Conservation (phyloP, 805 yeast species). For the Teunomyces atbi region DNA sequence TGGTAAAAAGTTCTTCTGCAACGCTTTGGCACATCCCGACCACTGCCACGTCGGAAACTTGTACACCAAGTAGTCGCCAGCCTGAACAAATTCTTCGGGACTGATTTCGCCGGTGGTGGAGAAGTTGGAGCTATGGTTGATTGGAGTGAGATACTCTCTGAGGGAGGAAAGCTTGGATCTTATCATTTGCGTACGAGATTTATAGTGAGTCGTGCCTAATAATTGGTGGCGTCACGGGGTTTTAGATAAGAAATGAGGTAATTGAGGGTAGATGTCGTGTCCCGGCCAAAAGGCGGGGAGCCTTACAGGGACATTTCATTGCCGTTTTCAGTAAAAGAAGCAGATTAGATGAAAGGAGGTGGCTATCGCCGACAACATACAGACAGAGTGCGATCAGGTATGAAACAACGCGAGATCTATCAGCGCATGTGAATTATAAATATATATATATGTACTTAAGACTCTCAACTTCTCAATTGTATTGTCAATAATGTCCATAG, state of each 20-base stretch:
- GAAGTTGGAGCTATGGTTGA: constrained; percentile 83
- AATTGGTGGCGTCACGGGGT: neutral
- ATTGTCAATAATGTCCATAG: too few species aligned
- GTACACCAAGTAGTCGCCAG: constrained; percentile 89
- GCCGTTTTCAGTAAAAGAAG: too few species aligned
- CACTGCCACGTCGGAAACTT: constrained; percentile 98
- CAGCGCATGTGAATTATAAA: too few species aligned
- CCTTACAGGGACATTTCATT: too few species aligned
- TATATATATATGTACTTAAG: too few species aligned
- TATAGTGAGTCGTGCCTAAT: neutral
- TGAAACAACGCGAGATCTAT: too few species aligned
- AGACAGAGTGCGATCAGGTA: too few species aligned
- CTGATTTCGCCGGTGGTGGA: constrained; percentile 85
- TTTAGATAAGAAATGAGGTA: neutral
- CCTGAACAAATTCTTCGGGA: constrained; percentile 91
- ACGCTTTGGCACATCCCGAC: constrained; percentile 42
- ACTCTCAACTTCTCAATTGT: too few species aligned
- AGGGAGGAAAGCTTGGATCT: constrained; percentile 79
- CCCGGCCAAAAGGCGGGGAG: too few species aligned
- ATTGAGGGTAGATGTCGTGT: too few species aligned
- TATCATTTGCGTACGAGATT: constrained; percentile 21
- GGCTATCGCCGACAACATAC: too few species aligned
- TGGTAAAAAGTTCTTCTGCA: constrained; percentile 71
- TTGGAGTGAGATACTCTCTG: constrained; percentile 92
- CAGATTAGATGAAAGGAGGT: too few species aligned